A percentile compares a stretch with the other conserved stretches of the same genome.
Evolutionary conservation across 768 basidiomycete species (phyloP).

Genomic region (Mycena polygramma): DNA sequence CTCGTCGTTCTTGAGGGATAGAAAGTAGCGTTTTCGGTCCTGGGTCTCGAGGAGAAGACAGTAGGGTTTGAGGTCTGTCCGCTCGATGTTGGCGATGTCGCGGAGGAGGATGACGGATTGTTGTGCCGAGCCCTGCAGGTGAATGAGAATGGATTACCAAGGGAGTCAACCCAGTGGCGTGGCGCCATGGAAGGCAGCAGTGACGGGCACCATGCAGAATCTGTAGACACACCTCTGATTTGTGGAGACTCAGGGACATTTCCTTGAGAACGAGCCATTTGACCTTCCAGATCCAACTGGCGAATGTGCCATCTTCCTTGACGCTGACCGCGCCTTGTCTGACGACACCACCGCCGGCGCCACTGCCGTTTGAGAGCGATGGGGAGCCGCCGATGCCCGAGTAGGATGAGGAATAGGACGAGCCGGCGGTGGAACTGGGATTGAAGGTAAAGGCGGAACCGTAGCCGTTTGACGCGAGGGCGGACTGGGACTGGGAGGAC

Average conservation of each 20-base stretch:
- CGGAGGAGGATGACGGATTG: constrained; percentile 75
- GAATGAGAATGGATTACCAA: background rate
- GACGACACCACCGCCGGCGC: constrained; percentile 49
- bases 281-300: constrained; percentile 91
- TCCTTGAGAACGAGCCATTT: constrained; percentile 93
- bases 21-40: constrained; percentile 78
- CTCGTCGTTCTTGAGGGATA: constrained; percentile 92
- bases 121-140: constrained; percentile 60
- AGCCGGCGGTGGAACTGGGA: constrained; percentile 63
- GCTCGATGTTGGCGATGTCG: constrained; percentile 90
- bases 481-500: constrained; percentile 54
- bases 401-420: constrained; percentile 76
- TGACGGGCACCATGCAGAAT: too few relatives aligned
- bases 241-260: constrained; percentile 83
- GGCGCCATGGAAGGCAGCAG: too few relatives aligned
- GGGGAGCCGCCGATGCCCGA: constrained; percentile 88
- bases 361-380: constrained; percentile 55
- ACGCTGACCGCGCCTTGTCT: constrained; percentile 81
- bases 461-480: constrained; percentile 69
- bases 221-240: constrained; percentile 82
- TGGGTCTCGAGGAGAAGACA: constrained; percentile 90
- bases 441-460: constrained; percentile 69
- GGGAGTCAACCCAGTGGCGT: background rate
- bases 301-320: constrained; percentile 92
- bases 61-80: constrained; percentile 95